Evolutionary conservation across 2,329 filamentous ascomycete species (phyloP).

Genomic region (Bipolaris cookei): DNA sequence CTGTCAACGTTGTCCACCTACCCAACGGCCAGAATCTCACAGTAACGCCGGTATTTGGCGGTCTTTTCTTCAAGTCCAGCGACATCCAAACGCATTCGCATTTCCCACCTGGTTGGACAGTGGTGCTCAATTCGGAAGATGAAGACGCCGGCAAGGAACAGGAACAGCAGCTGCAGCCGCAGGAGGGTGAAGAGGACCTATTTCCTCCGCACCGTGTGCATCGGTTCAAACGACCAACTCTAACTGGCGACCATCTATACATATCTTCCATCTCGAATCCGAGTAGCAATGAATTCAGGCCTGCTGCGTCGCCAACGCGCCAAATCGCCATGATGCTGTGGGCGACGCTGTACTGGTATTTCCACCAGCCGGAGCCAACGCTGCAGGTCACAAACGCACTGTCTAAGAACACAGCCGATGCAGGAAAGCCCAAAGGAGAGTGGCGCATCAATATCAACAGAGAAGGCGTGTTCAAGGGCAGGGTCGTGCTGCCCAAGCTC

Average conservation of each 20-base stretch:
- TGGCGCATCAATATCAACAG: conserved; percentile 85
- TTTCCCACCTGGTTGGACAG: conserved; percentile 88
- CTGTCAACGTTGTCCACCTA: conserved; percentile 65
- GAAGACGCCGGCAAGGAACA: conserved; percentile 21
- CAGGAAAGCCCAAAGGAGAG: conserved; percentile 78
- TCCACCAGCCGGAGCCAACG: conserved; percentile 80
- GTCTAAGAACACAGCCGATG: conserved; percentile 67
- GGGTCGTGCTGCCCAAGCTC: conserved; percentile 84
- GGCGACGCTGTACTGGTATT: conserved; percentile 96
- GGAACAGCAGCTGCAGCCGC: conserved; percentile 41
- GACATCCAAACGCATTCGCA: conserved; percentile 70
- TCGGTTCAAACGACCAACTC: conserved; percentile 75
- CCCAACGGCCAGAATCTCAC: conserved; percentile 87
- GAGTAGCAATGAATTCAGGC: conserved; percentile 78
- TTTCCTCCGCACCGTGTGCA: conserved; percentile 57
- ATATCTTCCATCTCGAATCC: conserved; percentile 92
- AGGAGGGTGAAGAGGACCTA: conserved; percentile 40
- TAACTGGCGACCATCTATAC: conserved; percentile 81
- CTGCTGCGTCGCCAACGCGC: conserved; percentile 78
- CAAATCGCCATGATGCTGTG: conserved; percentile 97
- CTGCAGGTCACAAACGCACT: conserved; percentile 67
- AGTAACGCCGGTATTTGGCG: conserved; percentile 87
- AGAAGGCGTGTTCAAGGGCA: conserved; percentile 86
- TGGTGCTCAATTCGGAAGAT: conserved; percentile 77
- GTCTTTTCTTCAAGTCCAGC: conserved; percentile 85